These are phyloP conservation scores for Talaromyces sp. DNA, from an alignment of 2,329 filamentous ascomycete genomes.

Conservation along the genomic window DNA sequence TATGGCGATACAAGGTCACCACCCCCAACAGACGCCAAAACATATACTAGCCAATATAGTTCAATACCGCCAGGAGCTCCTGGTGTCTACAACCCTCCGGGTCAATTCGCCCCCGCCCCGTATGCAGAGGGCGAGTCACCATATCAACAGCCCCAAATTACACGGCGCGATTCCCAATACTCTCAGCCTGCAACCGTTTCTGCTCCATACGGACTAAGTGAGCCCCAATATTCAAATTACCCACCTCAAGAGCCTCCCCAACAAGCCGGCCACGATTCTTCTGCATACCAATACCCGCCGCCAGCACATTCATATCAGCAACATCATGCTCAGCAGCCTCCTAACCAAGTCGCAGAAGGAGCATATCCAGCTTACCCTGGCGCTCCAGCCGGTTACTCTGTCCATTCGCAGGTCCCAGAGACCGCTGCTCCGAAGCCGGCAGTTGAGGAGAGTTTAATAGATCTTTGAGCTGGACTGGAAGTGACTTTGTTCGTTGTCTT, in stretches of 20 bases:
- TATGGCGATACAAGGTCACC: slow-evolving; percentile 22
- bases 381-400: slow-evolving; percentile 16
- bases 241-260: slow-evolving; percentile 16
- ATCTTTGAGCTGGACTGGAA: slow-evolving; percentile 24
- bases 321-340: slow-evolving; percentile 22
- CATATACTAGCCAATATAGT: slow-evolving; percentile 17
- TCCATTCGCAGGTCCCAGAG: slow-evolving; percentile 23
- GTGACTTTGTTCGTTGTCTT: slow-evolving; percentile 5
- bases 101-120: slow-evolving; percentile 12
- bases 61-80: slow-evolving; percentile 18
- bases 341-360: slow-evolving; percentile 17
- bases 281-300: slow-evolving; percentile 6
- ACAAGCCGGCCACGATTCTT: slow-evolving; percentile 10
- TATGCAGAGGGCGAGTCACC: slow-evolving; percentile 14
- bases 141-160: slow-evolving; percentile 15
- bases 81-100: slow-evolving; percentile 19
- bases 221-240: slow-evolving; percentile 14
- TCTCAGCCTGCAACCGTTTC: slow-evolving; percentile 7
- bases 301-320: slow-evolving; percentile 22
- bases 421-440: slow-evolving; percentile 23
- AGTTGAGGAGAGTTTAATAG: slow-evolving; percentile 33
- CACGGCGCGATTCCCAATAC: slow-evolving; percentile 19
- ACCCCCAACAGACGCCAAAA: slow-evolving; percentile 19
- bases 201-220: slow-evolving; percentile 6
- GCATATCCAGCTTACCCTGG: slow-evolving; percentile 19